Base-by-base conservation (phyloP, 2,329 filamentous ascomycete genomes). In the Sclerotinia minor region DNA sequence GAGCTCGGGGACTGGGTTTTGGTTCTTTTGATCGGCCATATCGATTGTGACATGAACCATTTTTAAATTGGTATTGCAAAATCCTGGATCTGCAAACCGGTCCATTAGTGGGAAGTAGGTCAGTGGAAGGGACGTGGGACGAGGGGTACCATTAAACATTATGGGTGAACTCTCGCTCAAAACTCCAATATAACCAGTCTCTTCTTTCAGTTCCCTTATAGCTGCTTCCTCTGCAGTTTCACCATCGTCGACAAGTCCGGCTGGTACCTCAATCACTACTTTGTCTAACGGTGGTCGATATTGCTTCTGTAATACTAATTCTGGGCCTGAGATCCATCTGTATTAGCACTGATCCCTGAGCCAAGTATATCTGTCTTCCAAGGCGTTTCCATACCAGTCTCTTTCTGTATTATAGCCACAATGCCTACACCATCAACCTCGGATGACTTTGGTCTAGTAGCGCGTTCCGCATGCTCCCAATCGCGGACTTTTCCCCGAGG, bases 381-480 rank as follows among this genome's bases (percentile, higher is more conserved):
- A 26, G 32, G n/a, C 59, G 35, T 26, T 53, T 21, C 13, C 52
- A 77, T 75, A 79, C 84, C 84, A 0, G 79, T 78, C 11, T 82
- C 76, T 71, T 83, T 84, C 70, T 86, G 80, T 19, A 93, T 80
- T 71, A 92, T 85, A 53, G 89, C 90, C 21, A 91, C 82, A 68
- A 93, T 91, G 69, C 89, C 89, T 19, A 92, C 89, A 64, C 88
- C 89, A 73, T 93, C 90, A 65, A 92, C 87, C 45, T 86, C 84
- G 68, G 82, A 82, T 71, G 78, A 81, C 67, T 81, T 80, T 17
- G 89, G 88, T 4, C 89, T 85, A 0, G 89, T 92, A 41, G 83
- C 83, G n/a, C 90, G 85, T 77, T 91, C 87, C 21, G 88, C 88
- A 0, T 87, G 89, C 75, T 93, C 90, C 90, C 90, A 92, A 41